Conservation (phyloP, 306 rosid genomes). For the Lathyrus sativus region DNA sequence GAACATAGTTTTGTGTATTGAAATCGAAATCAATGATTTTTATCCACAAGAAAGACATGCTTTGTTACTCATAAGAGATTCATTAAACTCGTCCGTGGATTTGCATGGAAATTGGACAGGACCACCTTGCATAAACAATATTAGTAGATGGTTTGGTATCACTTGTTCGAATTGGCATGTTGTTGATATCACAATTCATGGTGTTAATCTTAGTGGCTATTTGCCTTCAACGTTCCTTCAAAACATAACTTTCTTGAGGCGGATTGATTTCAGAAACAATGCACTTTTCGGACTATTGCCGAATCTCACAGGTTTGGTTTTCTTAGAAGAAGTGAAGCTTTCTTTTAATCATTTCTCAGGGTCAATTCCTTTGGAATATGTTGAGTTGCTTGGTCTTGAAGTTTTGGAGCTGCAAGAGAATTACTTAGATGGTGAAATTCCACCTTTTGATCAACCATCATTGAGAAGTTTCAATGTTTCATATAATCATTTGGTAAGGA, state of each 20-base stretch:
- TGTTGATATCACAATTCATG: conserved; percentile 53
- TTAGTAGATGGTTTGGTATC: conserved; percentile 65
- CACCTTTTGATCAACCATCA: conserved; percentile 62
- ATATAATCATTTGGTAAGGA: conserved; percentile 55
- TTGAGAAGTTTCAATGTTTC: conserved; percentile 60
- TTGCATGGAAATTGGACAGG: conserved; percentile 76
- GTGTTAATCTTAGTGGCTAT: conserved; percentile 53
- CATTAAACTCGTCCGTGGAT: conserved; percentile 49
- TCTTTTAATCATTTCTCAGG: conserved; percentile 55
- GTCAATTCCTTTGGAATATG: conserved; percentile 52
- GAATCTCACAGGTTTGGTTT: conserved; percentile 46
- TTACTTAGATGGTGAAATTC: conserved; percentile 51
- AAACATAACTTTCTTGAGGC: conserved; percentile 54
- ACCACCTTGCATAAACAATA: conserved; percentile 58
- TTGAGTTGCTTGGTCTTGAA: conserved; percentile 41
- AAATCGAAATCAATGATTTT: conserved; percentile 30
- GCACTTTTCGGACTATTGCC: conserved; percentile 57
- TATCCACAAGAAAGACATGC: conserved; percentile 66
- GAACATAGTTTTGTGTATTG: conserved; percentile 31
- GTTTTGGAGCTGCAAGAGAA: conserved; percentile 55
- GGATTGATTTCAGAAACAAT: conserved; percentile 58
- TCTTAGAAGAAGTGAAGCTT: conserved; percentile 46
- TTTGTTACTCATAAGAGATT: conserved; percentile 55
- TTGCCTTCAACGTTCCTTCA: conserved; percentile 52
- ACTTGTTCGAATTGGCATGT: conserved; percentile 64